A percentile compares a stretch with the other conserved stretches of the same genome.
Conservation (phyloP, 257 asterid genomes). For the Nicotiana knightiana region DNA sequence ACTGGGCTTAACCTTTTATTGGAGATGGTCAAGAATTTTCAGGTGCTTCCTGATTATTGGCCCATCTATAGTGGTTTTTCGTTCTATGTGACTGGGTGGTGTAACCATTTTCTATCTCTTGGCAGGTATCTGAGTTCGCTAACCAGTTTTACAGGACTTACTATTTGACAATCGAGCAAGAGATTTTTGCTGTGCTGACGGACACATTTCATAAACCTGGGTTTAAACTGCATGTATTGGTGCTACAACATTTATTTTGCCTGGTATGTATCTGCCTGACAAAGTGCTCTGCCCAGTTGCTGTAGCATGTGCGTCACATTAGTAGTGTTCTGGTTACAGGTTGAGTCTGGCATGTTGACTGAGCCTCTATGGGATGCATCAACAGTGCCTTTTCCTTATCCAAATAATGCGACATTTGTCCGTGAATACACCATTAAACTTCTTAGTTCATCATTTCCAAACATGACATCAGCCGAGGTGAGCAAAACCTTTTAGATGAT, state of each 20-base stretch:
- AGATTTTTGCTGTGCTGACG: slow-evolving; percentile 83
- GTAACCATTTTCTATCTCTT: slow-evolving; percentile 17
- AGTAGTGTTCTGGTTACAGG: slow-evolving; percentile 35
- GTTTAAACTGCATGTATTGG: slow-evolving; percentile 83
- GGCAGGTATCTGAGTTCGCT: slow-evolving; percentile 77
- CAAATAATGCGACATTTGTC: slow-evolving; percentile 59
- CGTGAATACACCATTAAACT: slow-evolving; percentile 89
- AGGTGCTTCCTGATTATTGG: slow-evolving; percentile 37
- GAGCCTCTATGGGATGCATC: slow-evolving; percentile 94
- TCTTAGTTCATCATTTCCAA: slow-evolving; percentile 85
- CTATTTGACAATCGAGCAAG: slow-evolving; percentile 85
- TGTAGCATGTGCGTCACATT: slow-evolving; percentile 1
- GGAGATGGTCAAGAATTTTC: slow-evolving; percentile 92
- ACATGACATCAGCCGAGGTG: slow-evolving; percentile 87
- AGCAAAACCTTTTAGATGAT: background rate
- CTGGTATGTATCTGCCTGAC: slow-evolving; percentile 45
- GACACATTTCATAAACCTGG: slow-evolving; percentile 98
- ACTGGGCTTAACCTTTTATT: slow-evolving; percentile 86
- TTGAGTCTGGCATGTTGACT: slow-evolving; percentile 59
- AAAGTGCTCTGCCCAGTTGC: slow-evolving; percentile 11
- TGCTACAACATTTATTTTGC: slow-evolving; percentile 79
- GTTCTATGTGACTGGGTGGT: background rate
- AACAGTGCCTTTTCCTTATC: slow-evolving; percentile 57
- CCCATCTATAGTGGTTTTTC: background rate
- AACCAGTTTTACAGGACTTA: slow-evolving; percentile 81